Conservation (phyloP, 331 rosid species). For the Arachis monticola region DNA sequence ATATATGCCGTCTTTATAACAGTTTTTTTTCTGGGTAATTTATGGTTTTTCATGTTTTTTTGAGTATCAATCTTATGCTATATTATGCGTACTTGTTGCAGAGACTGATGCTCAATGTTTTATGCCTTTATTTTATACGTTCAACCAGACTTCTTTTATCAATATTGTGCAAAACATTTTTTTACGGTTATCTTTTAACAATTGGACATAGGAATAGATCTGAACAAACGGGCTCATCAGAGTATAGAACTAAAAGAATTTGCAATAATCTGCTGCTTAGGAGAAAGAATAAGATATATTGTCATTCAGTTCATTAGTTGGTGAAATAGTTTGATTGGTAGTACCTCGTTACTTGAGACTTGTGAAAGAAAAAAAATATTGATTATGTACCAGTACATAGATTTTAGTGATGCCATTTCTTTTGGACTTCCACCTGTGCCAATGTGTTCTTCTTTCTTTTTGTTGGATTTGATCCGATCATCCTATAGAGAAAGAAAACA, state of each 20-base stretch:
- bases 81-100: neutral
- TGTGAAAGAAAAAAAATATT: slow-evolving; percentile 11
- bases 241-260: slow-evolving; percentile 8
- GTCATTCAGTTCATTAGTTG: slow-evolving; percentile 21
- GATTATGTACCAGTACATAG: slow-evolving; percentile 4
- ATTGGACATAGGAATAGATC: slow-evolving; percentile 17
- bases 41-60: slow-evolving; percentile 9
- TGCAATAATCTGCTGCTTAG: slow-evolving; percentile 5
- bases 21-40: neutral
- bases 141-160: slow-evolving; percentile 10
- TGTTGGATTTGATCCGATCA: slow-evolving; percentile 14
- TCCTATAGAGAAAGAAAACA: neutral
- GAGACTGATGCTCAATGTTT: neutral
- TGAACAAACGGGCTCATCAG: neutral
- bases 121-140: neutral
- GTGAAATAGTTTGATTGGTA: slow-evolving; percentile 15
- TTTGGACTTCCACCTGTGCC: neutral
- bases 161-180: neutral
- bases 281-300: slow-evolving; percentile 7
- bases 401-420: slow-evolving; percentile 1
- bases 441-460: neutral
- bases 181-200: slow-evolving; percentile 8
- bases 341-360: slow-evolving; percentile 9
- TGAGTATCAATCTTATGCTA: neutral
- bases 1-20: slow-evolving; percentile 8